Base-by-base conservation (phyloP, 805 yeast species). In the Candida alai region DNA sequence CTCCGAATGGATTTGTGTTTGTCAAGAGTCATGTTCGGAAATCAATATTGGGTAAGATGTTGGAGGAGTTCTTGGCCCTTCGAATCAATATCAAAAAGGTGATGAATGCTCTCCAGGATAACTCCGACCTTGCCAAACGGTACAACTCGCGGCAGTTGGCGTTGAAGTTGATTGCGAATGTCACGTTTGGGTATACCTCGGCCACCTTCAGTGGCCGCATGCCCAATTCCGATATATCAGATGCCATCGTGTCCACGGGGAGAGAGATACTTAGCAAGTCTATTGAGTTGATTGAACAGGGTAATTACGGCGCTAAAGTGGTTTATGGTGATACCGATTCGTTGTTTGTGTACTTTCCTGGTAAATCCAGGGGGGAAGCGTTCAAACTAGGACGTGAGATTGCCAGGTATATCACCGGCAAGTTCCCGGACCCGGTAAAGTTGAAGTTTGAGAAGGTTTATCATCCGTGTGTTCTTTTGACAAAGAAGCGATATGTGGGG, bases 251-350 rank as follows among this genome's bases (percentile, higher is more conserved):
- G 1, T 78, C 88, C 15, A 79, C 93, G 0, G 98, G 93, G 0
- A 65, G 97, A 35, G 97, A 90, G 56, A 82, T 87, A 0, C 60
- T 93, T 32, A 79, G 78, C 34, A 68, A 70, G 33, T 82, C 96
- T 0, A 79, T 87, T 18, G 70, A 71, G 1, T 49, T 71, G 31
- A 89, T 93, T 33, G 94, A 88, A 40, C 62, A 72, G 11, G 53
- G 62, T 2, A 32, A 42, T 16, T 85, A 88, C 85, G 88, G 88
- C 2, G 97, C 96, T 0, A 79, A 84, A 48, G 96, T 93, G 0
- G 96, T 90, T 0, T 93, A 93, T 54, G 97, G 98, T 4, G 98
- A 93, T 54, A 93, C 98, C 0, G 98, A 93, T 57, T 85, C 96
- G 25, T 57, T 93, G 36, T 93, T 93, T 68, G 89, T 93, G 2